These are phyloP conservation scores for Diaporthe velutina DNA, from an alignment of 2,329 filamentous ascomycete species.

Conservation along the genomic window DNA sequence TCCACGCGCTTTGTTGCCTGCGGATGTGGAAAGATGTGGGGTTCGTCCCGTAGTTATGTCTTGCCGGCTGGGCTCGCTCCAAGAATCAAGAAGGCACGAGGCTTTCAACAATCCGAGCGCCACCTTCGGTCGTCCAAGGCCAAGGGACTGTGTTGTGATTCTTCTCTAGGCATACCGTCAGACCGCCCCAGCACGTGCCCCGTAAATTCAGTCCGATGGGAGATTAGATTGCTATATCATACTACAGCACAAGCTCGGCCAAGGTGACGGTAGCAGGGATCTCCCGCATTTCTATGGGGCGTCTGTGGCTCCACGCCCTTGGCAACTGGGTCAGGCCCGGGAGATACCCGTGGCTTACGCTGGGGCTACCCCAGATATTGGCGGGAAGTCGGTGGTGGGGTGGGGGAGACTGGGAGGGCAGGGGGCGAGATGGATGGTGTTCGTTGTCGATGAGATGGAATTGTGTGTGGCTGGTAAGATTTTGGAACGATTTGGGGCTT, in stretches of 20 bases:
- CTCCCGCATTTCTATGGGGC: constrained; percentile 20
- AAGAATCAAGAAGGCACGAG: no score
- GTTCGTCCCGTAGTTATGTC: background rate
- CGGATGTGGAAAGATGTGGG: background rate
- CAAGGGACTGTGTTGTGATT: background rate
- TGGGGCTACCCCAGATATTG: constrained; percentile 26
- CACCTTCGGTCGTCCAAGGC: background rate
- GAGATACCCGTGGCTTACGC: constrained; percentile 9
- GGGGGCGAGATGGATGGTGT: constrained; percentile 2
- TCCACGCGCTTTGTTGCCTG: constrained; percentile 1
- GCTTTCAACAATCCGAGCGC: background rate
- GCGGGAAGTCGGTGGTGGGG: background rate
- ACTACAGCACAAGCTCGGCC: constrained; percentile 23
- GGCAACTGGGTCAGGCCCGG: constrained; percentile 22
- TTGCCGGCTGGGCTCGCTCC: background rate
- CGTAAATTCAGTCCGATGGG: constrained; percentile 7
- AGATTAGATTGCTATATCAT: constrained; percentile 17
- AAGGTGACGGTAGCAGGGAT: constrained; percentile 25
- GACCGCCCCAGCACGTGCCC: background rate
- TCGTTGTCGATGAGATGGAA: constrained; percentile 1
- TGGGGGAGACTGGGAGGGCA: background rate
- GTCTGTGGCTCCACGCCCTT: background rate
- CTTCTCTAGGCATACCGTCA: background rate
- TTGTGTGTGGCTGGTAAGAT: constrained; percentile 21
- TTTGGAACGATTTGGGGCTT: background rate